Evolutionary conservation across 805 yeast genomes (phyloP).

Genomic region (Yamadazyma laniorum): DNA sequence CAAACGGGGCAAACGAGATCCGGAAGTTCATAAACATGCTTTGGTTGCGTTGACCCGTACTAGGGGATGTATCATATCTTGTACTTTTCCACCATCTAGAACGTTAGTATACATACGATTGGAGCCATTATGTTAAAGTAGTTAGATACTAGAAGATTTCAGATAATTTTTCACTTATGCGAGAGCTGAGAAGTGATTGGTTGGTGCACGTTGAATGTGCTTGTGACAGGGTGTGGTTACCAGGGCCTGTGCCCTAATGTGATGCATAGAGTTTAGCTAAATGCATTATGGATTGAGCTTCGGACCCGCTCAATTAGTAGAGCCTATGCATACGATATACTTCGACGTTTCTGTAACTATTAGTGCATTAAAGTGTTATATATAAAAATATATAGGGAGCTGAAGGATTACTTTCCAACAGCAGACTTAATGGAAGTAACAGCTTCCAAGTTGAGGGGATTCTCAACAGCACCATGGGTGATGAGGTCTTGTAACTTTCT

Average conservation of each 20-base stretch:
- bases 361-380: no score
- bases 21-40: no score
- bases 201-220: no score
- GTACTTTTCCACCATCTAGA: conserved; percentile 14
- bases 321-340: no score
- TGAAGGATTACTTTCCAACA: conserved; percentile 27
- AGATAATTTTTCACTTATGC: neutral
- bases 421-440: conserved; percentile 31
- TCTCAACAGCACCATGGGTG: conserved; percentile 19
- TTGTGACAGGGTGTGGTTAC: no score
- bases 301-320: no score
- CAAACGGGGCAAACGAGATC: conserved; percentile 1
- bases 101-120: conserved; percentile 64
- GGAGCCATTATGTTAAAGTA: conserved; percentile 67
- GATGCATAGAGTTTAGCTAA: no score
- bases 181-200: no score
- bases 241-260: no score
- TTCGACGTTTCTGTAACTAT: no score
- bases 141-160: conserved; percentile 5
- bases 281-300: no score
- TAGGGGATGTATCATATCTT: conserved; percentile 34
- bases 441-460: conserved; percentile 22
- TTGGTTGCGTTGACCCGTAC: conserved; percentile 26
- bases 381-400: no score
- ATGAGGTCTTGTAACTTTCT: conserved; percentile 1